Percentiles rank a stretch among this genome's conserved stretches.
Evolutionary conservation across 129 eudicot genomes (phyloP).

Genomic region (Artemisia annua): DNA sequence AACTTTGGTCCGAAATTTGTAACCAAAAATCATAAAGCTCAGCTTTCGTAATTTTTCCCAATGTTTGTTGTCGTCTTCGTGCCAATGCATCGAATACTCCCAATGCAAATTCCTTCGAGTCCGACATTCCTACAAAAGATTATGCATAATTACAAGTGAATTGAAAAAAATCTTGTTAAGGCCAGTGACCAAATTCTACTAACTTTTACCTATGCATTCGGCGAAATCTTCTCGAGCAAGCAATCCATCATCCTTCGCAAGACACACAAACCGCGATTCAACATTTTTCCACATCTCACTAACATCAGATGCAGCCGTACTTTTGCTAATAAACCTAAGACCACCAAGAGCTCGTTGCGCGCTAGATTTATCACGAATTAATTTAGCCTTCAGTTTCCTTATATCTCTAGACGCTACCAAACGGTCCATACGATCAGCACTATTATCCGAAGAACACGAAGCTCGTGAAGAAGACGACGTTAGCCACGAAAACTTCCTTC

Average conservation of each 20-base stretch:
- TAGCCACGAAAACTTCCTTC: conserved; percentile 60
- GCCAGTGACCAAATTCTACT: background rate
- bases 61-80: conserved; percentile 66
- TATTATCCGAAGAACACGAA: conserved; percentile 42
- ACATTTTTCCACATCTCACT: conserved; percentile 64
- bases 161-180: background rate
- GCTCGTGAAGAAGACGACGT: conserved; percentile 53
- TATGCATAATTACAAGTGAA: background rate
- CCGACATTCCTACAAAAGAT: conserved; percentile 69
- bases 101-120: conserved; percentile 92
- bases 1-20: conserved; percentile 89
- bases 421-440: conserved; percentile 32
- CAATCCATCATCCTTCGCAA: conserved; percentile 66
- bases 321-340: conserved; percentile 73
- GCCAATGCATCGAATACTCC: conserved; percentile 87
- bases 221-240: conserved; percentile 80
- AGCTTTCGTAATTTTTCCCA: conserved; percentile 61
- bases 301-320: conserved; percentile 44
- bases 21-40: conserved; percentile 92
- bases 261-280: conserved; percentile 55
- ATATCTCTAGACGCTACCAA: conserved; percentile 54
- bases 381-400: conserved; percentile 56
- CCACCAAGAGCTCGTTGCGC: conserved; percentile 94
- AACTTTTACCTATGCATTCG: conserved; percentile 74
- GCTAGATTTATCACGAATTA: conserved; percentile 62